These are phyloP conservation scores for Amanita molliuscula DNA, from an alignment of 768 basidiomycete genomes.

Conservation along the genomic window DNA sequence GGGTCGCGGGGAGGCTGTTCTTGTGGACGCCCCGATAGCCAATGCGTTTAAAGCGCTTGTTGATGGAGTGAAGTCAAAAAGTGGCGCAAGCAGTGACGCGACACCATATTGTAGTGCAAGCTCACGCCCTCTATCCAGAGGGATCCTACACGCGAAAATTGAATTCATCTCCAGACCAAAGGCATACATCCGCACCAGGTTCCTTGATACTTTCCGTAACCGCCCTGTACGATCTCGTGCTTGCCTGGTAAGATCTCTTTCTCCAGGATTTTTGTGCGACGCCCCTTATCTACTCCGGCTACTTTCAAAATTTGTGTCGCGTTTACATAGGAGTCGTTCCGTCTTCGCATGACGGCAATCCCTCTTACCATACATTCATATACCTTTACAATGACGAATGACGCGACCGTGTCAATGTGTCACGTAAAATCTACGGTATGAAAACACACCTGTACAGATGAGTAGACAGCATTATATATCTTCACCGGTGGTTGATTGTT, in stretches of 20 bases:
- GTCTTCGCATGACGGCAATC: constrained; percentile 96
- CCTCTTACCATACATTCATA: constrained; percentile 98
- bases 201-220: constrained; percentile 98
- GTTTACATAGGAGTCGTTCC: constrained; percentile 92
- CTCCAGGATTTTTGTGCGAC: constrained; percentile 92
- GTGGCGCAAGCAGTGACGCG: constrained; percentile 71
- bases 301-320: constrained; percentile 99
- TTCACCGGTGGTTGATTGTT: constrained; percentile 52
- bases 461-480: constrained; percentile 91
- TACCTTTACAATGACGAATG: constrained; percentile 41
- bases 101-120: constrained; percentile 91
- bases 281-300: constrained; percentile 94
- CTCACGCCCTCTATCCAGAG: constrained; percentile 87
- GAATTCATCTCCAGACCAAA: constrained; percentile 1
- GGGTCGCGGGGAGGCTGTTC: constrained; percentile 48
- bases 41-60: constrained; percentile 61
- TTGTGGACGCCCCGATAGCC: constrained; percentile 39
- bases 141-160: constrained; percentile 59
- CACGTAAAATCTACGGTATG: constrained; percentile 4
- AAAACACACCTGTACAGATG: constrained; percentile 63
- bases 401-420: constrained; percentile 27
- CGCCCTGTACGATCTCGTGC: constrained; percentile 98
- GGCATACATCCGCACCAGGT: constrained; percentile 63
- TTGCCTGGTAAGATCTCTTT: constrained; percentile 93
- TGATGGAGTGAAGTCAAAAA: constrained; percentile 89